Conservation (phyloP, 495 filamentous ascomycete genomes). For the Hypoxylon fuscum region DNA sequence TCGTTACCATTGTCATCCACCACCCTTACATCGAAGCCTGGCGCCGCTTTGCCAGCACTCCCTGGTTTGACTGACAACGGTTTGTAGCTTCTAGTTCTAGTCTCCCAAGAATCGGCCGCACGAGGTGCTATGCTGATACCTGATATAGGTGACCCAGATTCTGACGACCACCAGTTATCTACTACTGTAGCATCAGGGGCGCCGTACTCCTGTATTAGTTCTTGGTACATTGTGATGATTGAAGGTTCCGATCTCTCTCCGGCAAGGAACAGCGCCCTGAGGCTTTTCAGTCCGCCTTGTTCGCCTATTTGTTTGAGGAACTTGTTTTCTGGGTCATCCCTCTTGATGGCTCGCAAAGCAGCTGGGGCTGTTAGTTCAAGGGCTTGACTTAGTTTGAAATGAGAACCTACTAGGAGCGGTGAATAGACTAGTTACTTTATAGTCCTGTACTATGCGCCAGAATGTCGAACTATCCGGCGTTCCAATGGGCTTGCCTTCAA, state of each 20-base stretch:
- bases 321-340: constrained; percentile 80
- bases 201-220: constrained; percentile 70
- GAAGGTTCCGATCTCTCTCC: constrained; percentile 90
- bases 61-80: constrained; percentile 74
- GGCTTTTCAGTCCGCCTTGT: constrained; percentile 70
- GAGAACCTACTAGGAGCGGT: constrained; percentile 76
- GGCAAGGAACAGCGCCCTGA: constrained; percentile 82
- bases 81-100: constrained; percentile 33
- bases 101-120: constrained; percentile 54
- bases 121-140: constrained; percentile 74
- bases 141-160: constrained; percentile 89
- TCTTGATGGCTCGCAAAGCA: constrained; percentile 84
- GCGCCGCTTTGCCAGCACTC: constrained; percentile 87
- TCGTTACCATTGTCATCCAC: constrained; percentile 82
- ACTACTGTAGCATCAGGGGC: constrained; percentile 73
- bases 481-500: constrained; percentile 91
- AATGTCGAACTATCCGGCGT: constrained; percentile 88
- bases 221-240: constrained; percentile 81
- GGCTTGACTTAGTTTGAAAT: constrained; percentile 19
- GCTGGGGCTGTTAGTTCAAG: constrained; percentile 33
- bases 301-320: constrained; percentile 68
- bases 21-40: constrained; percentile 85
- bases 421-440: constrained; percentile 83
- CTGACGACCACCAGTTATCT: constrained; percentile 97
- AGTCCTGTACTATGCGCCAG: constrained; percentile 85